Evolutionary conservation across 805 yeast genomes (phyloP).

Genomic region (Saccharomycopsis amapae): DNA sequence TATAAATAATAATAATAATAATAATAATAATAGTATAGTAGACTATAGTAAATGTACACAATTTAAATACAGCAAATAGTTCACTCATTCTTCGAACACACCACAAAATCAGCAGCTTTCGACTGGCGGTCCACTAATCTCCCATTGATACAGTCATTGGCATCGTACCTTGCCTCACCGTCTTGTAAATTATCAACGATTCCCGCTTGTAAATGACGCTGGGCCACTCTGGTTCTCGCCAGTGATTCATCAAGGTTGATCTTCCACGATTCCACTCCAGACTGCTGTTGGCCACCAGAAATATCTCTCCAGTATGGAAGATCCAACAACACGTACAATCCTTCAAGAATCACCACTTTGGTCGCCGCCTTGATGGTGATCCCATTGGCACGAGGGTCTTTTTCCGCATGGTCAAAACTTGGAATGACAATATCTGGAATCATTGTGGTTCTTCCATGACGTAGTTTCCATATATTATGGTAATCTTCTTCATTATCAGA

Average conservation of each 20-base stretch:
- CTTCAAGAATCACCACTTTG: conserved; percentile 66
- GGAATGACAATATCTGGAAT: conserved; percentile 46
- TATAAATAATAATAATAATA: too few relatives aligned
- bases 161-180: conserved; percentile 32
- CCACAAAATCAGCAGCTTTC: too few relatives aligned
- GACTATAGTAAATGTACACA: too few relatives aligned
- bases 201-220: conserved; percentile 58
- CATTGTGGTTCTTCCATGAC: conserved; percentile 8
- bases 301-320: conserved; percentile 55
- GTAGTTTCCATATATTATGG: background rate
- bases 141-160: conserved; percentile 18
- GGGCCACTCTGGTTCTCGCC: conserved; percentile 53
- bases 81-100: too few relatives aligned
- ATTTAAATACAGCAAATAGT: too few relatives aligned
- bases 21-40: too few relatives aligned
- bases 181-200: conserved; percentile 39
- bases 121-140: conserved; percentile 12
- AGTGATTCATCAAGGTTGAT: conserved; percentile 39
- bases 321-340: conserved; percentile 58
- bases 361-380: conserved; percentile 37
- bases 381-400: conserved; percentile 62
- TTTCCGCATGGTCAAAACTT: conserved; percentile 65
- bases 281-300: conserved; percentile 20
- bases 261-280: conserved; percentile 43
- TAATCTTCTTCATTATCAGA: background rate